Evolutionary conservation across 2,329 filamentous ascomycete genomes (phyloP), one percentile per base, ranked within the genome.

Genomic region (Cladosporium halotolerans): DNA sequence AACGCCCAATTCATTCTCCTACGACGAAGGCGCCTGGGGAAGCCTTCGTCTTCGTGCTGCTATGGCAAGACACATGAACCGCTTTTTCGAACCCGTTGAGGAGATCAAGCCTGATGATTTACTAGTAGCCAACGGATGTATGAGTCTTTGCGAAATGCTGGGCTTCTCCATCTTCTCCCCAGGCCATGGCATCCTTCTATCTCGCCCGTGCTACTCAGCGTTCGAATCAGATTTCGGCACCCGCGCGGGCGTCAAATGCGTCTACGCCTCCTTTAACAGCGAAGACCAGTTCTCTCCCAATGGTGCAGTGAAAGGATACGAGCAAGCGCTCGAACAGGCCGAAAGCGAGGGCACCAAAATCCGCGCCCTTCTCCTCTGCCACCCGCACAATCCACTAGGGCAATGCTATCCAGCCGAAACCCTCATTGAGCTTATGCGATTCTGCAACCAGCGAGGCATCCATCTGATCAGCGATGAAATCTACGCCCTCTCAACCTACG

Each of bases 171-270:
- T 79, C 1, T 71, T 68, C 8, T 72, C 75, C 49, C 63, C 66
- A 1, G 72, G 71, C 0, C 75, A 79, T 42, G 75, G 69, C 1
- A 71, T 80, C 16, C 58, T 80, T 9, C 62, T 77, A 2, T 70
- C 66, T 31, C 64, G 71, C 11, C 76, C 77, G 0, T 67, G 73
- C 6, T 80, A 80, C 53, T 72, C 72, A 14, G 68, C 73, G 13
- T 80, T 80, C 51, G 68, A 73, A 18, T 62, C 72, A 1, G 78
- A 80, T 58, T 75, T 79, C 42, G 71, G 72, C 0, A 69, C 72
- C 14, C 71, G 73, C 47, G 71, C 75, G 4, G 53, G 64, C 1
- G 61, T 74, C 5, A 58, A 70, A 49, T 65, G 70, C 16, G 64
- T 75, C 1, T 73, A 71, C 54, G 68, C 70, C 1, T 58, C 70